A percentile compares a stretch with the other conserved stretches of the same genome.
Evolutionary conservation across 257 asterid genomes (phyloP).

Genomic region (Przewalskia tangutica): DNA sequence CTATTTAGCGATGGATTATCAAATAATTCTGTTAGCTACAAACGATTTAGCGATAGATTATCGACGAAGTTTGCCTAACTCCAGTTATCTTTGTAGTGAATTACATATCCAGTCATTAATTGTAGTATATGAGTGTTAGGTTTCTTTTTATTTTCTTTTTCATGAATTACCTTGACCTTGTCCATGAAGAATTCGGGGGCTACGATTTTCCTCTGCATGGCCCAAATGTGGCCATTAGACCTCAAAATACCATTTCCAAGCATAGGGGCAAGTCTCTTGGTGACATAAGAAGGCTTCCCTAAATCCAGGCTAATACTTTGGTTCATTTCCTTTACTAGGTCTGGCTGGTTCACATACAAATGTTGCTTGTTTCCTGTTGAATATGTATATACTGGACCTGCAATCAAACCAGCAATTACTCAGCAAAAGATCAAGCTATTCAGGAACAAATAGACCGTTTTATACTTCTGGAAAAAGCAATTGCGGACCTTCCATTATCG

Average conservation of each 20-base stretch:
- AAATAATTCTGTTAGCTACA: not conserved
- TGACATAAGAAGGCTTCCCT: conserved; percentile 74
- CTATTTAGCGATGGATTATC: no score
- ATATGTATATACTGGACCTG: conserved; percentile 62
- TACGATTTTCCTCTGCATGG: conserved; percentile 65
- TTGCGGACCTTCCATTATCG: no score
- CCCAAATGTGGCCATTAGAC: conserved; percentile 73
- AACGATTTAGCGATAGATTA: not conserved
- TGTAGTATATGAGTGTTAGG: not conserved
- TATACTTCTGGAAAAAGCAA: no score
- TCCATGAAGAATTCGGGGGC: conserved; percentile 78
- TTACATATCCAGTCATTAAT: not conserved
- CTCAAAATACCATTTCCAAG: conserved; percentile 85
- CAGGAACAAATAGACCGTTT: no score
- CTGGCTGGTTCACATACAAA: conserved; percentile 62
- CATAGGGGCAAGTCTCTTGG: conserved; percentile 80
- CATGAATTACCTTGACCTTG: conserved; percentile 64
- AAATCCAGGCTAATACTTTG: conserved; percentile 32
- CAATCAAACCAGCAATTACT: not conserved
- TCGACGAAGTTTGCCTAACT: not conserved
- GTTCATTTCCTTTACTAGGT: conserved; percentile 71
- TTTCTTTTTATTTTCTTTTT: not conserved
- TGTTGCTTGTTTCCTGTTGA: conserved; percentile 73
- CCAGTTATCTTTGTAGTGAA: not conserved
- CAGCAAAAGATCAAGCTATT: not conserved